A percentile compares a stretch with the other conserved stretches of the same genome.
phyloP scores from a whole-genome alignment of 1,139 yeast species.

The Hansenula lynferdii region DNA sequence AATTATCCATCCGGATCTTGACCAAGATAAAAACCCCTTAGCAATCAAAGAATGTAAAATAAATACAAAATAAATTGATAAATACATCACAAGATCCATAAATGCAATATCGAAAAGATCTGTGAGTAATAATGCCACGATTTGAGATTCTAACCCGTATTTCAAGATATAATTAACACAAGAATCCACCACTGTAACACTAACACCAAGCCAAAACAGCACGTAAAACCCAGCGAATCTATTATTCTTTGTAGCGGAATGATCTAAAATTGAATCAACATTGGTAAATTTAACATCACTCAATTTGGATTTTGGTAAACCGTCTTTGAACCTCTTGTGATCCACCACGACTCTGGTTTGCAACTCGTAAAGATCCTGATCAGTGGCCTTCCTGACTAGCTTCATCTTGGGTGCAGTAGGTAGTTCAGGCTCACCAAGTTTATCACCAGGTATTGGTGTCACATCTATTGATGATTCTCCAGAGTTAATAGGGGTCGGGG shows the following conservation, averaged over 20 bases:
- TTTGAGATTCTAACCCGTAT: constrained; percentile 41
- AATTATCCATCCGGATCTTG: constrained; percentile 50
- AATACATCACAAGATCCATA: constrained; percentile 68
- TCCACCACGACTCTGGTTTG: constrained; percentile 13
- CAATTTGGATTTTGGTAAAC: constrained; percentile 31
- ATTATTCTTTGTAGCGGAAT: constrained; percentile 24
- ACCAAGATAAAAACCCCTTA: constrained; percentile 48
- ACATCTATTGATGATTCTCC: background rate
- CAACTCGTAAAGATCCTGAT: constrained; percentile 9
- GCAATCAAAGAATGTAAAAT: constrained; percentile 49
- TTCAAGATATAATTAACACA: constrained; percentile 36
- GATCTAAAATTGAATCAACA: constrained; percentile 47
- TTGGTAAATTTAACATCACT: constrained; percentile 41
- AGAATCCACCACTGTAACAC: constrained; percentile 44
- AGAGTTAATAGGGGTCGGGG: background rate
- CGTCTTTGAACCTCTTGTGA: constrained; percentile 28
- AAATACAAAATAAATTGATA: constrained; percentile 52
- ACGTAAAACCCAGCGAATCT: constrained; percentile 62
- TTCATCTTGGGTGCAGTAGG: background rate
- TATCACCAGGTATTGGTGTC: background rate
- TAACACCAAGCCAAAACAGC: constrained; percentile 63
- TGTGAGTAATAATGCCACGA: constrained; percentile 42
- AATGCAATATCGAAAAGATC: constrained; percentile 61
- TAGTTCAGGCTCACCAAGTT: background rate
- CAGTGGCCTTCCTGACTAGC: background rate